Evolutionary conservation across 495 filamentous ascomycete species (phyloP), one percentile per base, ranked within the genome.

Genomic region (Tirmania nivea): DNA sequence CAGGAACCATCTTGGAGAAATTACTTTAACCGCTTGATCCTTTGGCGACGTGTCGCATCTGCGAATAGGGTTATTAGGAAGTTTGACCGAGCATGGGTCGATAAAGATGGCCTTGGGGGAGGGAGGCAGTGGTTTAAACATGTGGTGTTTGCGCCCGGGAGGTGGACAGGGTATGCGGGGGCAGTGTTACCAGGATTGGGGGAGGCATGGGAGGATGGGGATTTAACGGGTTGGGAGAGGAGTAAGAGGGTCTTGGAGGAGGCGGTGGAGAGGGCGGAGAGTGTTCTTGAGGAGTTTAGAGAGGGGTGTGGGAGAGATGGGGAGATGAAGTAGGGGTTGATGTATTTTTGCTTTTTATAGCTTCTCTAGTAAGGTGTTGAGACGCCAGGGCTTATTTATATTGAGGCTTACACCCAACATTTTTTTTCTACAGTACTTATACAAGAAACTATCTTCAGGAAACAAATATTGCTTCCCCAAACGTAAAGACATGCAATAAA

Each of bases 111-210:
- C 1, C 51, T 64, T 3, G 61, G 62, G 20, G 39, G 39, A 12
- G 60, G 51, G 14, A 49, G 61, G 21, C 12, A 36, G 3, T 60
- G 57, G 61, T 64, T 58, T 54, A 60, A 63, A 35, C 61, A 64
- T 55, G 51, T 61, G 19, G 61, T 64, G 4, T 64, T 58, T 57
- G 61, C 61, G 0, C 61, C 61, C 6, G 61, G 61, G 17, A 20
- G 54, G 10, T 60, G 57, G 57, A 64, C 61, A 14, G 61, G 61
- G 16, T 64, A 64, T 52, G 39, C 57, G n/a, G 61, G 61, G 1
- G 60, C 25, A 12, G 59, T 54, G 19, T 63, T 62, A 34, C 61
- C 61, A 20, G 60, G 61, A 0, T 35, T 64, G 37, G 52, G 55
- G 25, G 61, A 64, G 51, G 57, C 34, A 19, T 50, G 59, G 19